Base-by-base conservation (phyloP, 129 eudicot species). In the Artemisia tridentata region DNA sequence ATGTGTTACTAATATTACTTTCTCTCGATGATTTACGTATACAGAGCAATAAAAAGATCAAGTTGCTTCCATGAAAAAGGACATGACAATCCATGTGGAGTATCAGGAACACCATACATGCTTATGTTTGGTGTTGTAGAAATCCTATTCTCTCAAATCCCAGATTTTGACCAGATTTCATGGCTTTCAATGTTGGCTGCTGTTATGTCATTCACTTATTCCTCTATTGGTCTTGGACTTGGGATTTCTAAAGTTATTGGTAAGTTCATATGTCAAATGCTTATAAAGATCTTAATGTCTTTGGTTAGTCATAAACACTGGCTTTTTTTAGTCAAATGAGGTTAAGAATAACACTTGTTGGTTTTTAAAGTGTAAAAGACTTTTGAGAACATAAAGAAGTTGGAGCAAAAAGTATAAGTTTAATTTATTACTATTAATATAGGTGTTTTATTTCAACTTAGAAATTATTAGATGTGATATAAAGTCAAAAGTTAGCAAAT, bases 171-270 rank as follows among this genome's bases (percentile, higher is more conserved):
- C 75, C 99, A 90, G 72, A 95, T 95, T 15, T 87, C 86, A 63
- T 95, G 99, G 99, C 92, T 95, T 9, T 95, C 99, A 15, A 88
- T 90, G 71, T 80, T 90, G 63, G 99, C 99, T 65, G 97, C 99
- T 1, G 86, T 95, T 15, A 95, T 95, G 99, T 95, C 99, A 15
- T 95, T 95, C 58, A 95, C 97, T 29, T 95, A 95, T 67, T 95
- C 99, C 3, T n/a, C 91, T 15, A 88, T 95, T 43, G 99, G 99
- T 50, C 89, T 95, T 48, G 99, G 86, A 73, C 97, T 95, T 61
- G 99, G 99, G 18, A 59, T 95, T 65, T 88, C 82, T 17, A 84
- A 90, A 85, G 96, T 90, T 73, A 84, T 74, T 50, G 97, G 99
- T 95, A 84, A 29, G 67, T 34, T 73, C 31, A 3, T 9, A 20